These are phyloP conservation scores for Gossypium sturtianum DNA, from an alignment of 345 rosid species.

Conservation along the genomic window DNA sequence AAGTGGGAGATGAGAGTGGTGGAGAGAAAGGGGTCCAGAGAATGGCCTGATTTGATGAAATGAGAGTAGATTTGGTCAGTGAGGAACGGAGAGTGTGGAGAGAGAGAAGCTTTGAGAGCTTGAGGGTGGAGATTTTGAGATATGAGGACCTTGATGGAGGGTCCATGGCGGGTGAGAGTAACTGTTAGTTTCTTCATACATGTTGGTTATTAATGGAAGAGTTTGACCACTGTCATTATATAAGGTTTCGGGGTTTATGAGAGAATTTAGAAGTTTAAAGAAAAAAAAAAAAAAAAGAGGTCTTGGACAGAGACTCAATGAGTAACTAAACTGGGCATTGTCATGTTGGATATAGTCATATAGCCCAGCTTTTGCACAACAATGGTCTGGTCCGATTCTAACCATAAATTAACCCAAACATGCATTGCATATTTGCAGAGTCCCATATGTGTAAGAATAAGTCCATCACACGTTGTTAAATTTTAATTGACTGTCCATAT, in stretches of 20 bases:
- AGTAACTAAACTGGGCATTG: neutral
- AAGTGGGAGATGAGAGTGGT: conserved; percentile 31
- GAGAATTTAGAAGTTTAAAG: neutral
- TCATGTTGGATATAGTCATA: neutral
- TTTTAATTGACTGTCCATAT: no score
- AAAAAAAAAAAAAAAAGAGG: neutral
- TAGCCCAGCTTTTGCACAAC: neutral
- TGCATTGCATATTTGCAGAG: no score
- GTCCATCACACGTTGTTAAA: no score
- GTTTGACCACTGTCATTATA: neutral
- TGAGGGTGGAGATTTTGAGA: conserved; percentile 16
- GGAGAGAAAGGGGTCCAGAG: conserved; percentile 28
- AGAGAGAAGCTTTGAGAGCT: conserved; percentile 27
- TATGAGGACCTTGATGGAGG: conserved; percentile 18
- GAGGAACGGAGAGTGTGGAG: conserved; percentile 18
- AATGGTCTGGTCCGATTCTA: neutral
- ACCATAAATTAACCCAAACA: neutral
- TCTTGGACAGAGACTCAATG: neutral
- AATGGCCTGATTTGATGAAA: conserved; percentile 30
- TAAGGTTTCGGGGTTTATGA: neutral
- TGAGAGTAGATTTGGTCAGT: conserved; percentile 33
- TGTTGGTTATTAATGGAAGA: neutral
- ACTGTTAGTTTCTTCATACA: conserved; percentile 28
- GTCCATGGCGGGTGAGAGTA: conserved; percentile 2
- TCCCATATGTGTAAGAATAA: no score